Evolutionary conservation across 176 grass and related monocot species (phyloP).

Genomic region (Alopecurus myosuroides): DNA sequence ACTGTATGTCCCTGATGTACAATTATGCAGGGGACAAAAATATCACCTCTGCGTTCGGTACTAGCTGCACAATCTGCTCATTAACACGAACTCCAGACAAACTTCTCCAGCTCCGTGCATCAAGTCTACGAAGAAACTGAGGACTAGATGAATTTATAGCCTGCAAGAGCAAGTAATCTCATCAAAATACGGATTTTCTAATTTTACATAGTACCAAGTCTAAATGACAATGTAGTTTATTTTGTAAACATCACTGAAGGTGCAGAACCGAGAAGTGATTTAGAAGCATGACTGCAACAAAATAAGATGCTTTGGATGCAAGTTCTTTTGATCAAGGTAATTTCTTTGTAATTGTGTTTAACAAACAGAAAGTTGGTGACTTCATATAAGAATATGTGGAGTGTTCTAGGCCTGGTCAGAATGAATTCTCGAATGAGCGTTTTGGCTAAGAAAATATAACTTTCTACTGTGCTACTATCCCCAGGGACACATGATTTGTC

Average conservation of each 20-base stretch:
- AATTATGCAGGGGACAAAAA: background rate
- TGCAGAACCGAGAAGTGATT: background rate
- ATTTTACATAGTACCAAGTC: background rate
- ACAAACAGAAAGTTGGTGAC: background rate
- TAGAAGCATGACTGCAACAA: background rate
- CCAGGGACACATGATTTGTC: background rate
- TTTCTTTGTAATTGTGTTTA: background rate
- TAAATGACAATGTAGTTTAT: background rate
- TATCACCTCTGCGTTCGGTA: slow-evolving; percentile 53
- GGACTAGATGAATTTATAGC: slow-evolving; percentile 41
- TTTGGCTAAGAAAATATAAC: background rate
- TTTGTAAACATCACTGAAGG: background rate
- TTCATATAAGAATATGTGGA: background rate
- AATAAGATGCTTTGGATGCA: background rate
- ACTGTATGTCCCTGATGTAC: background rate
- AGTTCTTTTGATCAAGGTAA: background rate
- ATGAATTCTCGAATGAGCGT: background rate
- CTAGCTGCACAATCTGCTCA: slow-evolving; percentile 57
- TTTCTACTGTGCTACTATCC: background rate
- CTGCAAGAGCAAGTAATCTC: slow-evolving; percentile 31
- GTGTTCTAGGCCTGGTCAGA: background rate
- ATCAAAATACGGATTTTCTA: background rate
- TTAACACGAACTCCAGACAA: slow-evolving; percentile 72
- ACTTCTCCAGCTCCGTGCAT: slow-evolving; percentile 55
- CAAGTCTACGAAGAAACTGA: slow-evolving; percentile 29